Evolutionary conservation across 2,329 filamentous ascomycete genomes (phyloP).

Genomic region (Nemania serpens): DNA sequence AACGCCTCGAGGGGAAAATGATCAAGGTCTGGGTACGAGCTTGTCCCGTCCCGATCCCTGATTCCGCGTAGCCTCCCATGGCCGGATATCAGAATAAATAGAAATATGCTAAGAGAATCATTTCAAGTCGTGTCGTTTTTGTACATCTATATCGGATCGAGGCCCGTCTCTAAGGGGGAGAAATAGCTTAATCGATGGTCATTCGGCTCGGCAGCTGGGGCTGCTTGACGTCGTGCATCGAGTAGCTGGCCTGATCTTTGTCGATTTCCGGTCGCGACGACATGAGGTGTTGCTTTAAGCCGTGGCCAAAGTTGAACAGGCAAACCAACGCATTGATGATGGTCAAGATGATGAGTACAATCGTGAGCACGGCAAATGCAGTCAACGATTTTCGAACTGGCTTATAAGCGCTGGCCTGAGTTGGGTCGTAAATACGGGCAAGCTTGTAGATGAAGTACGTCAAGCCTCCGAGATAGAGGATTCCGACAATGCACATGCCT

Average conservation of each 20-base stretch:
- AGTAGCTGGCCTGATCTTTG: constrained; percentile 58
- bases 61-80: constrained; percentile 20
- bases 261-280: constrained; percentile 53
- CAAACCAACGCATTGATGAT: constrained; percentile 87
- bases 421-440: constrained; percentile 84
- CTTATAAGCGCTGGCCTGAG: constrained; percentile 69
- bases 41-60: constrained; percentile 11
- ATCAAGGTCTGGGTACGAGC: constrained; percentile 14
- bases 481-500: constrained; percentile 78
- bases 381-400: constrained; percentile 86
- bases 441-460: constrained; percentile 99
- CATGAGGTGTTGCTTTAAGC: constrained; percentile 80
- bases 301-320: constrained; percentile 87
- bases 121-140: constrained; percentile 39
- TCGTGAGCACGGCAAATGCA: constrained; percentile 91
- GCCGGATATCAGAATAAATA: constrained; percentile 36
- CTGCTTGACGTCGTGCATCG: constrained; percentile 63
- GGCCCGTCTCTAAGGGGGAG: neutral
- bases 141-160: constrained; percentile 35
- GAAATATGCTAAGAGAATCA: constrained; percentile 36
- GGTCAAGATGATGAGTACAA: constrained; percentile 84
- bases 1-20: constrained; percentile 25
- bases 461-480: constrained; percentile 85
- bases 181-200: constrained; percentile 60
- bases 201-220: constrained; percentile 58